These are phyloP conservation scores for Moricandia moricandioides DNA, from an alignment of 345 rosid species.

Conservation along the genomic window DNA sequence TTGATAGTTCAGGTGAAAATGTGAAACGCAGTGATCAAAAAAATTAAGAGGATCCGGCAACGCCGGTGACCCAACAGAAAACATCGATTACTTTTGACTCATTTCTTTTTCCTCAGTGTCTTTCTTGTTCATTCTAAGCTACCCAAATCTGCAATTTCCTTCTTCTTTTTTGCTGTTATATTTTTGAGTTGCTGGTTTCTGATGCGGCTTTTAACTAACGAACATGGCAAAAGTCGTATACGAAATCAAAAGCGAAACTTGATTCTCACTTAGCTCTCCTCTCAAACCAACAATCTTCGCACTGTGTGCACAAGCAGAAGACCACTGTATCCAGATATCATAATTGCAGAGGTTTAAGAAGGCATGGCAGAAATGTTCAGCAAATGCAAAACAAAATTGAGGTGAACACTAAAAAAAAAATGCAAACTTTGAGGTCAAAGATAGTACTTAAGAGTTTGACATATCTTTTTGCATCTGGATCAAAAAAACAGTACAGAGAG, in stretches of 20 bases:
- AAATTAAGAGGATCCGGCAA: too few species aligned
- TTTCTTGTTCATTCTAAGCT: too few species aligned
- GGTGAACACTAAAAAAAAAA: neutral
- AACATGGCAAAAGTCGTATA: neutral
- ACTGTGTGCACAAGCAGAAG: neutral
- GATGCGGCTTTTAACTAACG: too few species aligned
- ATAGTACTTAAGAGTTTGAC: neutral
- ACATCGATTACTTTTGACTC: too few species aligned
- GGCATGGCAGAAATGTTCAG: neutral
- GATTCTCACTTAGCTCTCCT: neutral
- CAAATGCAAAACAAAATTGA: neutral
- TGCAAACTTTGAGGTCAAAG: slow-evolving; percentile 16
- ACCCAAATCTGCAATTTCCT: too few species aligned
- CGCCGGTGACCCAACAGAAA: too few species aligned
- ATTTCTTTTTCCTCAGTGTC: too few species aligned
- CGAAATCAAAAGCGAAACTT: neutral
- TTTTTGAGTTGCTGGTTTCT: too few species aligned
- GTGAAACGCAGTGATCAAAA: too few species aligned
- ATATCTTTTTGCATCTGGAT: slow-evolving; percentile 4
- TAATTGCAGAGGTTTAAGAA: neutral
- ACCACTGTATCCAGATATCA: neutral
- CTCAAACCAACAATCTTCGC: neutral
- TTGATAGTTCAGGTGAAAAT: too few species aligned
- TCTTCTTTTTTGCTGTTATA: too few species aligned
- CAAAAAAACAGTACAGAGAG: slow-evolving; percentile 1